A percentile compares a stretch with the other conserved stretches of the same genome.
Evolutionary conservation across 352 stramenopile genomes (phyloP).

Genomic region (Vaucheria bursata): DNA sequence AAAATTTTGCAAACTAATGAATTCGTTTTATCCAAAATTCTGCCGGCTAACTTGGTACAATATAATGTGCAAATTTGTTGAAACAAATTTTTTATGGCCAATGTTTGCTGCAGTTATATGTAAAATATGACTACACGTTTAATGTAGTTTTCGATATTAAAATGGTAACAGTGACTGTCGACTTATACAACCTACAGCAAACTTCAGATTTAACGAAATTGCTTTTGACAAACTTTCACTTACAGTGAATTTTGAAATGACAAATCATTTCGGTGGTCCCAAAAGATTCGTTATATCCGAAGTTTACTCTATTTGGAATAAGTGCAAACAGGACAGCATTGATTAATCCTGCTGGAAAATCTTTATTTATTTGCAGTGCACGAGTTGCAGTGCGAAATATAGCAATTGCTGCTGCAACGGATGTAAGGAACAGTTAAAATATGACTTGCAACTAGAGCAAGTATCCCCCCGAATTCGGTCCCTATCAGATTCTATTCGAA

Average conservation of each 20-base stretch:
- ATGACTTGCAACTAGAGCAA: conserved; percentile 5
- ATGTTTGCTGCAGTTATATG: too few species aligned
- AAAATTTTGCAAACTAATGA: too few species aligned
- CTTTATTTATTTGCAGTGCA: not conserved
- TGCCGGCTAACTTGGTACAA: too few species aligned
- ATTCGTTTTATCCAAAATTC: too few species aligned
- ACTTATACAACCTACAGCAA: too few species aligned
- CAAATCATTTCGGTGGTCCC: not conserved
- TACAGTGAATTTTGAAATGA: not conserved
- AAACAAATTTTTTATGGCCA: too few species aligned
- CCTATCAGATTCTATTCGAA: not conserved
- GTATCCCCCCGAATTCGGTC: not conserved
- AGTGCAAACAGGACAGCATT: not conserved
- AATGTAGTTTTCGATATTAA: too few species aligned
- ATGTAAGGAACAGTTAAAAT: conserved; percentile 11
- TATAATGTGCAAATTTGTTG: too few species aligned
- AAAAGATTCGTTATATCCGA: not conserved
- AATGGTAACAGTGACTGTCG: too few species aligned
- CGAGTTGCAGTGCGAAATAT: conserved; percentile 14
- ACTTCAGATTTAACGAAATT: not conserved
- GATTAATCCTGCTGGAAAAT: not conserved
- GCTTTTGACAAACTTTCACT: not conserved
- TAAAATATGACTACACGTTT: too few species aligned
- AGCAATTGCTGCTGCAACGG: conserved; percentile 17
- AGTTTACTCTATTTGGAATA: not conserved